These are phyloP conservation scores for Flaveria bidentis DNA, from an alignment of 129 eudicot genomes.

Conservation along the genomic window DNA sequence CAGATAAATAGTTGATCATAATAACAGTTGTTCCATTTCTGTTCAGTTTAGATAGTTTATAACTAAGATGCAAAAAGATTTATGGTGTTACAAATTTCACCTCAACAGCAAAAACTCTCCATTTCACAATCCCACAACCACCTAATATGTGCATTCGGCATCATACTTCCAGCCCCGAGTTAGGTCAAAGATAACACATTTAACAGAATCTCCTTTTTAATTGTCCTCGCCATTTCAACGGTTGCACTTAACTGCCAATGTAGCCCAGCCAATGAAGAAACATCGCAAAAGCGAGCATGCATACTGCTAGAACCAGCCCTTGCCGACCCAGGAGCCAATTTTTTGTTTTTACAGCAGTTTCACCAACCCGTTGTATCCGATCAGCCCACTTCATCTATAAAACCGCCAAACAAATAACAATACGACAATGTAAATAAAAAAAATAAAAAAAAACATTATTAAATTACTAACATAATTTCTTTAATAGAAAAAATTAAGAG, in stretches of 20 bases:
- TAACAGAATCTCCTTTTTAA: neutral
- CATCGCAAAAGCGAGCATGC: slow-evolving; percentile 77
- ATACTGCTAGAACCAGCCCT: slow-evolving; percentile 84
- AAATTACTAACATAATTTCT: neutral
- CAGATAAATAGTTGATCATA: no score
- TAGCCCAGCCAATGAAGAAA: slow-evolving; percentile 81
- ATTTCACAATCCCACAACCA: slow-evolving; percentile 2
- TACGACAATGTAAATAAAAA: neutral
- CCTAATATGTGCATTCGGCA: slow-evolving; percentile 25
- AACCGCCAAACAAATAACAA: neutral
- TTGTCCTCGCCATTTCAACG: neutral
- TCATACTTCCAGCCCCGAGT: slow-evolving; percentile 17
- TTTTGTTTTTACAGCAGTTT: slow-evolving; percentile 81
- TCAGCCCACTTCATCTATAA: slow-evolving; percentile 96
- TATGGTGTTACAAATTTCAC: slow-evolving; percentile 21
- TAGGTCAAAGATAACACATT: slow-evolving; percentile 9
- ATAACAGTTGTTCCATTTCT: neutral
- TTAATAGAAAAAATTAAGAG: neutral
- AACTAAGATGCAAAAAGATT: slow-evolving; percentile 24
- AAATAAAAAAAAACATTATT: neutral
- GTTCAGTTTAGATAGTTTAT: neutral
- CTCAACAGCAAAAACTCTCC: slow-evolving; percentile 18
- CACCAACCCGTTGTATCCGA: slow-evolving; percentile 67
- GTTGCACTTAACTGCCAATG: slow-evolving; percentile 55
- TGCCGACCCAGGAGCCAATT: slow-evolving; percentile 83